These are phyloP conservation scores for Pseudotsuga menziesii DNA, from an alignment of 75 land plant species.

Conservation along the genomic window DNA sequence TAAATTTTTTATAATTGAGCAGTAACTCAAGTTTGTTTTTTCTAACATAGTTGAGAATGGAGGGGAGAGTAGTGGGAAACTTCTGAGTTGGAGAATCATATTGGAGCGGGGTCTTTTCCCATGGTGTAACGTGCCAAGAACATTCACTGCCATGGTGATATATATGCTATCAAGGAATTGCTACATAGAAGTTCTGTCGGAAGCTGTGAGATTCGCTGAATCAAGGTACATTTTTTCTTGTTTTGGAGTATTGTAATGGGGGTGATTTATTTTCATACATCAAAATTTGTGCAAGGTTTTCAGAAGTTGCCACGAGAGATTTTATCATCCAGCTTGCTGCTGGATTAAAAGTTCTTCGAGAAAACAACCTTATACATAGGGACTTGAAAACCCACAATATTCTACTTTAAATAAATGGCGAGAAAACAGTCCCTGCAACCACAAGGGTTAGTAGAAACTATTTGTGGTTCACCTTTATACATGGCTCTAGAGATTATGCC, in stretches of 20 bases:
- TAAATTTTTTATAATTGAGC: no score
- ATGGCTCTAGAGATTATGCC: constrained; percentile 69
- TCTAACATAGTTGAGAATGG: not conserved
- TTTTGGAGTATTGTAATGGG: constrained; percentile 51
- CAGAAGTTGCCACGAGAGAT: constrained; percentile 26
- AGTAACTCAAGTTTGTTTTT: no score
- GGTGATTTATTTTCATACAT: constrained; percentile 48
- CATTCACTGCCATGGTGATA: constrained; percentile 51
- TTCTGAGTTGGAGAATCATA: constrained; percentile 69
- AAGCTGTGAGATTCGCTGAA: constrained; percentile 74
- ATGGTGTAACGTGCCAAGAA: constrained; percentile 85
- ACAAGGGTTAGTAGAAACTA: constrained; percentile 67
- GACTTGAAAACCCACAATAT: constrained; percentile 45
- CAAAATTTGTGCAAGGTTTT: constrained; percentile 32
- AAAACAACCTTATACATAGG: constrained; percentile 38
- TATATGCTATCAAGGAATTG: constrained; percentile 92
- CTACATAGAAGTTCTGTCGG: constrained; percentile 47
- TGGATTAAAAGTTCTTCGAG: constrained; percentile 34
- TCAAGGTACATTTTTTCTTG: constrained; percentile 15
- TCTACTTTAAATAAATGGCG: constrained; percentile 29
- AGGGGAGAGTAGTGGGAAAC: constrained; percentile 63
- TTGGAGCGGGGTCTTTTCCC: constrained; percentile 89
- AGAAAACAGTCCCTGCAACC: constrained; percentile 43
- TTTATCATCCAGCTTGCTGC: constrained; percentile 26
- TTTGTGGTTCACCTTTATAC: constrained; percentile 65